Base-by-base conservation (phyloP, 345 rosid genomes). In the Eucalyptus caleyi region DNA sequence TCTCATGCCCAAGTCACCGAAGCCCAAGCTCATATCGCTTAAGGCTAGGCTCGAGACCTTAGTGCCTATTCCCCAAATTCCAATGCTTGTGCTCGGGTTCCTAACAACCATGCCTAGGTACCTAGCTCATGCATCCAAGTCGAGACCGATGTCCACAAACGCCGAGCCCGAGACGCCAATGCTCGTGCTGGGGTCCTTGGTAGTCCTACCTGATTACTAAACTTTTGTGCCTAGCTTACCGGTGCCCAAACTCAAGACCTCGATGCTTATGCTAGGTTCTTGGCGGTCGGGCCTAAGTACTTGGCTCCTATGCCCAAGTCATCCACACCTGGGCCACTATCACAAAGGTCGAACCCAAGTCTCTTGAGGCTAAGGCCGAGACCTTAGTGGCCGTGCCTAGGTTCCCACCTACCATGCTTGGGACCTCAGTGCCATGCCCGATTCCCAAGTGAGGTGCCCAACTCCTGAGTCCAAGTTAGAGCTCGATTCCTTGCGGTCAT, bases 61-160 rank as follows among this genome's bases (percentile, higher is more conserved):
- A 4, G 10, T 15, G 37, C 77, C 21, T 7, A 15, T n/a, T 65
- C 37, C 37, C 19, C 3, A 15, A n/a, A 15, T 65, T n/a, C 21
- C 1, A 65, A 0, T 15, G 77, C 37, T 65, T 65, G 6, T 65
- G 40, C 19, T 18, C 2, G 0, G 1, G 14, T 26, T 59, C n/a
- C n/a, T 26, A 11, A 13, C 7, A 11, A 12, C 26, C 67, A 11
- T 59, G n/a, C 67, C 26, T 3, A 21, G 16, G 69, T 62, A 62
- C 69, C 69, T 5, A 60, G 1, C 16, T 13, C 8, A 3, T 60
- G 16, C 14, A 0, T 60, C 5, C 69, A 60, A 27, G 69, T 60
- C 3, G 2, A 14, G n/a, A 30, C 5, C 32, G 0, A n/a, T 0
- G 2, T 65, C 72, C 72, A 15, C 16, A 65, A 14, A n/a, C 2